phyloP scores from a whole-genome alignment of 1,284 basidiomycete genomes.

The Moesziomyces parantarcticus region DNA sequence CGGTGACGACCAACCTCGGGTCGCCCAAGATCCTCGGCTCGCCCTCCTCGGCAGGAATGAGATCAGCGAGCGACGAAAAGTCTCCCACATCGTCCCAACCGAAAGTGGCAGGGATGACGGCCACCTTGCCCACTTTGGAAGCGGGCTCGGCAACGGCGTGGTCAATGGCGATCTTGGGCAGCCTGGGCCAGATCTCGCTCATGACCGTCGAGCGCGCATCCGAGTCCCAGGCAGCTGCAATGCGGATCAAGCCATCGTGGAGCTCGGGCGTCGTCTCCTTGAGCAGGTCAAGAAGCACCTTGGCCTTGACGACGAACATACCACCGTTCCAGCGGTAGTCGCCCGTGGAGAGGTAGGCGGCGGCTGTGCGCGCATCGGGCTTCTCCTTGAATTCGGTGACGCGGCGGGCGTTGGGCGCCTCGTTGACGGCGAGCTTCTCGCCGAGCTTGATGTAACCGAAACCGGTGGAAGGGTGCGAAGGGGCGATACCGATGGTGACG shows the following conservation, averaged over 20 bases:
- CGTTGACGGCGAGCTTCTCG: conserved; percentile 49
- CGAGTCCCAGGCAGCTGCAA: conserved; percentile 63
- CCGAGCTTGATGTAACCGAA: conserved; percentile 68
- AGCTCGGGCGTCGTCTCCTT: conserved; percentile 60
- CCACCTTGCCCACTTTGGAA: conserved; percentile 63
- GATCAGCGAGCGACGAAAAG: conserved; percentile 63
- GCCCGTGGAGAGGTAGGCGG: conserved; percentile 64
- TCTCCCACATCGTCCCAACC: conserved; percentile 68
- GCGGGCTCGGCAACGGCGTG: conserved; percentile 68
- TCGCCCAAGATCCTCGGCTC: conserved; percentile 67
- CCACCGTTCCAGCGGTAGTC: conserved; percentile 68
- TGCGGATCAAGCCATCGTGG: conserved; percentile 57
- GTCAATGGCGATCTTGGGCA: conserved; percentile 68
- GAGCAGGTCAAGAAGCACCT: conserved; percentile 57
- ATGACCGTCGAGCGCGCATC: conserved; percentile 43
- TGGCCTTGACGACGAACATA: conserved; percentile 68
- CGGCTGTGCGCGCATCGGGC: conserved; percentile 66
- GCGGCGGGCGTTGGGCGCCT: conserved; percentile 63
- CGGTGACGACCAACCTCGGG: conserved; percentile 59
- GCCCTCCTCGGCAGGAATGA: conserved; percentile 66
- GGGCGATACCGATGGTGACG: conserved; percentile 67
- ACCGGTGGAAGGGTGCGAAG: conserved; percentile 65
- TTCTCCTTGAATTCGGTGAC: conserved; percentile 68
- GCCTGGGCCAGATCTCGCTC: conserved; percentile 59
- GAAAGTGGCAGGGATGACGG: conserved; percentile 66